phyloP scores from a whole-genome alignment of 257 asterid genomes.

The Penstemon barbatus region DNA sequence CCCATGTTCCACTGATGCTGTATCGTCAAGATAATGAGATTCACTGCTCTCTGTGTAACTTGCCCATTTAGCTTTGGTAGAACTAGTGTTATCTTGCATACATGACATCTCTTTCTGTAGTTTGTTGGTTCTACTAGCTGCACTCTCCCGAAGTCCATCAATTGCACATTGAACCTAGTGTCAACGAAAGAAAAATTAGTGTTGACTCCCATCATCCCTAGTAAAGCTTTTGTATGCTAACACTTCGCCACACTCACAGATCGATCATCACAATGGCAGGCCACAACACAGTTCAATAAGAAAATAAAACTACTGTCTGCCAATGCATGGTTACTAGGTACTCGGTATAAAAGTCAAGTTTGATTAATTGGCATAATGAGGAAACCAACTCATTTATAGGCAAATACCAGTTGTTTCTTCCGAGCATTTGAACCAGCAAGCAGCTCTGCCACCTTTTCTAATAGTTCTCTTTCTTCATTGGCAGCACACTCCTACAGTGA shows the following conservation, averaged over 20 bases:
- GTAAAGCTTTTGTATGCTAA: too few species aligned
- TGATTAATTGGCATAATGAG: not conserved
- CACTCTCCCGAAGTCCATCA: constrained; percentile 74
- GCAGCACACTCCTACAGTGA: constrained; percentile 83
- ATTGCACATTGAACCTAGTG: constrained; percentile 76
- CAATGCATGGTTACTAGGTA: not conserved
- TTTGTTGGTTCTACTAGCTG: constrained; percentile 68
- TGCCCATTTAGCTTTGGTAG: constrained; percentile 71
- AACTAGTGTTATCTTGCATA: constrained; percentile 72
- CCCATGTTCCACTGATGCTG: constrained; percentile 68
- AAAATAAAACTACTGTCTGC: too few species aligned
- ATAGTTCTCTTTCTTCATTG: constrained; percentile 80
- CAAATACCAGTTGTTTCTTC: constrained; percentile 80
- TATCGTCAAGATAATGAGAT: constrained; percentile 68
- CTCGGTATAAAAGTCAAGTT: not conserved
- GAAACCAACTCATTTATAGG: constrained; percentile 12
- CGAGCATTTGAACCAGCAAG: constrained; percentile 88
- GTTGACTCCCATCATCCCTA: not conserved
- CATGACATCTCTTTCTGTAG: constrained; percentile 88
- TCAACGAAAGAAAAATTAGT: not conserved
- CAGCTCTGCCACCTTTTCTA: constrained; percentile 90
- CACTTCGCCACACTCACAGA: too few species aligned
- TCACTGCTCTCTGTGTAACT: constrained; percentile 61
- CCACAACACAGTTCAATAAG: too few species aligned
- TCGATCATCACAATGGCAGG: too few species aligned